Conservation (phyloP, 768 basidiomycete species). For the Naganishia vaughanmartiniae region DNA sequence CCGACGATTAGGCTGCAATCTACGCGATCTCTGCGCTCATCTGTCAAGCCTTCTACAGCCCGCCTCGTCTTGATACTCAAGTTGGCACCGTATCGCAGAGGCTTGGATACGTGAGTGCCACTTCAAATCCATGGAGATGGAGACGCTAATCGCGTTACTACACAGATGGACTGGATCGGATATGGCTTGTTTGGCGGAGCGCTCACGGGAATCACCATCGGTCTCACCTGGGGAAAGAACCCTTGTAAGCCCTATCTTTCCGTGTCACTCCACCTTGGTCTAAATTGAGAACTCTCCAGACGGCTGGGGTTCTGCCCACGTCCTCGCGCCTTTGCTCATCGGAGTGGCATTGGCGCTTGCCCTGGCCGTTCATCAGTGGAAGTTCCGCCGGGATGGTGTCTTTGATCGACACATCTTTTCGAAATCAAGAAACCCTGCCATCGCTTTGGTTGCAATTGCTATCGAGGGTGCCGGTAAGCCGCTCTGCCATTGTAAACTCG, state of each 20-base stretch:
- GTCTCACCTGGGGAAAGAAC: conserved; percentile 19
- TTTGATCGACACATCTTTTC: conserved; percentile 23
- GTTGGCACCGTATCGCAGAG: background rate
- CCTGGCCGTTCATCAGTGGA: conserved; percentile 9
- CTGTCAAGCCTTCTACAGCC: conserved; percentile 16
- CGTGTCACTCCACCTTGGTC: background rate
- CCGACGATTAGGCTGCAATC: background rate
- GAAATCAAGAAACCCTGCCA: conserved; percentile 11
- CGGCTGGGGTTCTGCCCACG: conserved; percentile 16
- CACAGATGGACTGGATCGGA: conserved; percentile 21
- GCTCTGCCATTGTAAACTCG: background rate
- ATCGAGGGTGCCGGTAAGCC: conserved; percentile 19
- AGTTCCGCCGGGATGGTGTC: conserved; percentile 11
- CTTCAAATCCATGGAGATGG: no score
- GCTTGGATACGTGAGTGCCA: background rate
- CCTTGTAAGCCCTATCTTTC: conserved; percentile 3
- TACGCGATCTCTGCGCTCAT: conserved; percentile 12
- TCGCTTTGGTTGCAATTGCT: conserved; percentile 7
- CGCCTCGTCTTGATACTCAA: conserved; percentile 2
- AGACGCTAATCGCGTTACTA: background rate
- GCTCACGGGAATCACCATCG: background rate
- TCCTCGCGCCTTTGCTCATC: conserved; percentile 17
- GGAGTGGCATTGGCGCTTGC: conserved; percentile 3
- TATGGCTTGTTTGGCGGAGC: conserved; percentile 7
- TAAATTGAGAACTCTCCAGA: background rate